Evolutionary conservation across 2,329 filamentous ascomycete species (phyloP).

Genomic region (Stagonosporopsis vannaccii): DNA sequence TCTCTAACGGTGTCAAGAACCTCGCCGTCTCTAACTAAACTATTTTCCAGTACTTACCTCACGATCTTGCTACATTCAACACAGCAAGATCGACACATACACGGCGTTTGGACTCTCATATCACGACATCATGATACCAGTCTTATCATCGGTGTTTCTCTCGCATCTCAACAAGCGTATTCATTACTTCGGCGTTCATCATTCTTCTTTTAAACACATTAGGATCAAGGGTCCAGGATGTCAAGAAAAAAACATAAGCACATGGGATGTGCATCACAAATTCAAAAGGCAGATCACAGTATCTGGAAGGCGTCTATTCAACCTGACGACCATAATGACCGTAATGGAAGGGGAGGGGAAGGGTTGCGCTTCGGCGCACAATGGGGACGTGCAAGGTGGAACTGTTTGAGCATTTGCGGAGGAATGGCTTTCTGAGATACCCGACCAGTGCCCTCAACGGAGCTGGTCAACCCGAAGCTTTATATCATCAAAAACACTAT

Average conservation of each 20-base stretch:
- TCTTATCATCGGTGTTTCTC: conserved; percentile 13
- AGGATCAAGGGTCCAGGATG: not conserved
- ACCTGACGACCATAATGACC: conserved; percentile 48
- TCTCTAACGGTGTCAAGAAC: conserved; percentile 41
- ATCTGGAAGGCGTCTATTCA: conserved; percentile 50
- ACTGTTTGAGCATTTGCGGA: not conserved
- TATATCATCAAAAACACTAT: conserved; percentile 1
- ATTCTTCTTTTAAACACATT: not conserved
- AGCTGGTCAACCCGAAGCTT: conserved; percentile 18
- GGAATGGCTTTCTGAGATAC: conserved; percentile 23
- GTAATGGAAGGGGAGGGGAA: conserved; percentile 14
- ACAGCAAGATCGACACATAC: conserved; percentile 34
- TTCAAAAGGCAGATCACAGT: conserved; percentile 25
- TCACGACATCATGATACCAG: conserved; percentile 15
- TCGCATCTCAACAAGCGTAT: conserved; percentile 32
- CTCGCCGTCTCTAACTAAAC: conserved; percentile 37
- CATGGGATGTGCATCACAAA: conserved; percentile 18
- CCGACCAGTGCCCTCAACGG: conserved; percentile 23
- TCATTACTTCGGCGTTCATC: conserved; percentile 15
- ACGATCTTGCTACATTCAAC: conserved; percentile 45
- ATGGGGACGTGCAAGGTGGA: not conserved
- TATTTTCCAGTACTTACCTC: conserved; percentile 3
- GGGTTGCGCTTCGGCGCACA: not conserved
- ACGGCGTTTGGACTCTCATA: conserved; percentile 18
- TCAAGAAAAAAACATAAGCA: conserved; percentile 1